Evolutionary conservation across 345 rosid species (phyloP).

Genomic region (Arabidopsis suecica): DNA sequence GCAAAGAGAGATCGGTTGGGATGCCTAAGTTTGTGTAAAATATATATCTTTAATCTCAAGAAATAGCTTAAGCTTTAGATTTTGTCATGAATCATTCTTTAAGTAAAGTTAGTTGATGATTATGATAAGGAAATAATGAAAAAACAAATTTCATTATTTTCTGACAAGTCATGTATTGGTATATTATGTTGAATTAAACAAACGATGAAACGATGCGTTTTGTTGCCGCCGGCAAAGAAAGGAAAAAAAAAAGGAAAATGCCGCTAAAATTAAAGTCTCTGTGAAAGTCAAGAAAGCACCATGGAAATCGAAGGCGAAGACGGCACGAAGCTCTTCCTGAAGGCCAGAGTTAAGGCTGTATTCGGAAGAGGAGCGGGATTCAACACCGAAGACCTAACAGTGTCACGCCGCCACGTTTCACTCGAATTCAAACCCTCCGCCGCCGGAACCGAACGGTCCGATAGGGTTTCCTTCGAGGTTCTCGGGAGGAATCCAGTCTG

Average conservation of each 20-base stretch:
- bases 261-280: neutral
- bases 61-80: conserved; percentile 24
- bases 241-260: neutral
- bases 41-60: conserved; percentile 18
- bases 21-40: neutral
- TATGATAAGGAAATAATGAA: neutral
- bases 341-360: conserved; percentile 34
- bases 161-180: neutral
- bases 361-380: conserved; percentile 73
- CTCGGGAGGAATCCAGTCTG: conserved; percentile 78
- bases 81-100: neutral
- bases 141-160: neutral
- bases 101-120: conserved; percentile 37
- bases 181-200: neutral
- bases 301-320: conserved; percentile 82
- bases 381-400: conserved; percentile 54
- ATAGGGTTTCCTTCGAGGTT: conserved; percentile 63
- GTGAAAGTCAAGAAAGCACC: neutral
- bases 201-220: conserved; percentile 18
- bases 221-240: conserved; percentile 13
- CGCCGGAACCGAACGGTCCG: conserved; percentile 33
- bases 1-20: conserved; percentile 34
- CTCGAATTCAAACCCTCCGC: conserved; percentile 43
- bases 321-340: conserved; percentile 55
- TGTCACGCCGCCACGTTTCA: conserved; percentile 69